Evolutionary conservation across 129 eudicot species (phyloP).

Genomic region (Centrapalus pauciflorus): DNA sequence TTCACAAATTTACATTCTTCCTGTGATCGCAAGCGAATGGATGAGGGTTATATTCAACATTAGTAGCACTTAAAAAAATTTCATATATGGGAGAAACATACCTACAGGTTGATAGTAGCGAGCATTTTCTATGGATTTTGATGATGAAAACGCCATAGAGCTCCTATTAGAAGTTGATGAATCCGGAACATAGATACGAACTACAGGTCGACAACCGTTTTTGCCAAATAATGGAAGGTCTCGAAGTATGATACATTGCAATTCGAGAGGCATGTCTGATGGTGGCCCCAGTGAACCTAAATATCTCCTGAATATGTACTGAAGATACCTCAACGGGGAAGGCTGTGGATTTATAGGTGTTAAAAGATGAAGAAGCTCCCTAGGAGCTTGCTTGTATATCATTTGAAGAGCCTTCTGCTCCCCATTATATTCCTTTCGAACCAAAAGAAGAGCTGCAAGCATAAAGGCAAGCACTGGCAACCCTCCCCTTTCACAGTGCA

Average conservation of each 20-base stretch:
- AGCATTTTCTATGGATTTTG: conserved; percentile 45
- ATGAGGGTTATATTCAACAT: conserved; percentile 10
- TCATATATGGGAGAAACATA: background rate
- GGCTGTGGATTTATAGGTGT: conserved; percentile 91
- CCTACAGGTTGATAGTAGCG: conserved; percentile 57
- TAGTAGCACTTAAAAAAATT: background rate
- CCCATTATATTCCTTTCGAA: conserved; percentile 48
- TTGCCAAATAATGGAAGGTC: conserved; percentile 60
- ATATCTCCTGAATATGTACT: conserved; percentile 79
- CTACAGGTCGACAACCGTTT: conserved; percentile 81
- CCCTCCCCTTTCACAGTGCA: conserved; percentile 69
- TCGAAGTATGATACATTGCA: conserved; percentile 72
- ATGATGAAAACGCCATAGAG: conserved; percentile 70
- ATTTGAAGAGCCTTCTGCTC: conserved; percentile 64
- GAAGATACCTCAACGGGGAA: conserved; percentile 92
- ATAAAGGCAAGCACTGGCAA: conserved; percentile 73
- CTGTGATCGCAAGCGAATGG: conserved; percentile 53
- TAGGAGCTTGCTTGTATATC: conserved; percentile 66
- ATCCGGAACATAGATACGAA: conserved; percentile 87
- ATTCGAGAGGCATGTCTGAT: conserved; percentile 73
- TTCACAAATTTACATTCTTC: conserved; percentile 78
- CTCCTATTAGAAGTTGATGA: conserved; percentile 52
- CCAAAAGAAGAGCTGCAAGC: conserved; percentile 61
- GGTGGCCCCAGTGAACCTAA: conserved; percentile 87
- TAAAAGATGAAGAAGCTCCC: conserved; percentile 75